These are phyloP conservation scores for Claviceps sp. DNA, from an alignment of 2,329 filamentous ascomycete species.

Conservation along the genomic window DNA sequence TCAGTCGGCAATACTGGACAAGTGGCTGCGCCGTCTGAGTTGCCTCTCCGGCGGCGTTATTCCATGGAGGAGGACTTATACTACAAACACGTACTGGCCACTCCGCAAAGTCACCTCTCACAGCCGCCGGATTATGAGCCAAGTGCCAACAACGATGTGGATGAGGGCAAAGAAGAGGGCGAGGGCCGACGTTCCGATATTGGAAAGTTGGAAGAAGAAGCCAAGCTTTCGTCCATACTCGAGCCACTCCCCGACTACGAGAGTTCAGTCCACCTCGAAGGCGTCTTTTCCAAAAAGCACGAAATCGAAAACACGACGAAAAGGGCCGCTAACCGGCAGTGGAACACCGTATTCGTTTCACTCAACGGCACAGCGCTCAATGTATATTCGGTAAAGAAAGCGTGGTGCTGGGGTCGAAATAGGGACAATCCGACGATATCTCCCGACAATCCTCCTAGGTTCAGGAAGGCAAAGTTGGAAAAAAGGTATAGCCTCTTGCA, in stretches of 20 bases:
- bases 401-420: constrained; percentile 35
- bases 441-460: constrained; percentile 37
- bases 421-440: constrained; percentile 34
- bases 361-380: constrained; percentile 56
- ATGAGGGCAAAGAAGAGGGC: background rate
- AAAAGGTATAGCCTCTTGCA: constrained; percentile 60
- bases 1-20: constrained; percentile 21
- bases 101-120: constrained; percentile 27
- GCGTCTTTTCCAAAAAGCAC: constrained; percentile 48
- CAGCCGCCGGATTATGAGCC: constrained; percentile 34
- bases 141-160: constrained; percentile 4
- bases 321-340: constrained; percentile 47
- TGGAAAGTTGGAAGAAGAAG: constrained; percentile 14
- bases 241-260: constrained; percentile 38
- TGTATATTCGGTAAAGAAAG: constrained; percentile 49
- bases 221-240: constrained; percentile 25
- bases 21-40: constrained; percentile 15
- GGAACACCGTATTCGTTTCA: constrained; percentile 48
- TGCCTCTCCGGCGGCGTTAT: constrained; percentile 30
- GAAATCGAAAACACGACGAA: constrained; percentile 54
- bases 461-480: constrained; percentile 42
- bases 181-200: background rate
- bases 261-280: constrained; percentile 40
- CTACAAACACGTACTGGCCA: constrained; percentile 39
- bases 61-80: constrained; percentile 43